A percentile compares a stretch with the other conserved stretches of the same genome.
These are phyloP conservation scores for Monilinia aucupariae DNA, from an alignment of 2,329 filamentous ascomycete genomes.

Conservation along the genomic window DNA sequence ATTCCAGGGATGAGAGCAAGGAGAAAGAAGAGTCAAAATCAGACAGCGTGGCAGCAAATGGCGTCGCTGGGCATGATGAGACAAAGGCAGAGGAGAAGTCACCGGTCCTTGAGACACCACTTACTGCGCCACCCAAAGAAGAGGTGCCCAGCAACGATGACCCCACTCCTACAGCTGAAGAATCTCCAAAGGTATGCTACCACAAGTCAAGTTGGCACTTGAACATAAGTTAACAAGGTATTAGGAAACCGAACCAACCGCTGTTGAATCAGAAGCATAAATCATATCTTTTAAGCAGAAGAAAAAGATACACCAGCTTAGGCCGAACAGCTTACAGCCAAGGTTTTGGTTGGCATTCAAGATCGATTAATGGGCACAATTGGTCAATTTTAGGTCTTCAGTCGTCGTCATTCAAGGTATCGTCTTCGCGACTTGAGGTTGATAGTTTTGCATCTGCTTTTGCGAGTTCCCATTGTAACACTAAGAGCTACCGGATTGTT, in stretches of 20 bases:
- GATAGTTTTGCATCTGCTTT: constrained; percentile 23
- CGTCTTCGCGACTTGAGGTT: constrained; percentile 7
- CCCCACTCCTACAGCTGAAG: constrained; percentile 19
- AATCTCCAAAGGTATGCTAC: constrained; percentile 24
- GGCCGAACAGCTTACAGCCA: constrained; percentile 1
- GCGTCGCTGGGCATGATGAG: constrained; percentile 33
- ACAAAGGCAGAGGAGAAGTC: constrained; percentile 39
- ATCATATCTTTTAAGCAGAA: not conserved
- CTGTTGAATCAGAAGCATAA: constrained; percentile 22
- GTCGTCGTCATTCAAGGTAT: constrained; percentile 7
- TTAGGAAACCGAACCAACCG: constrained; percentile 23
- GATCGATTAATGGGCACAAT: constrained; percentile 14
- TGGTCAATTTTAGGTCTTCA: constrained; percentile 2
- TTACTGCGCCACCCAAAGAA: constrained; percentile 26
- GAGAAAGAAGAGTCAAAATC: constrained; percentile 30
- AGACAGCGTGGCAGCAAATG: constrained; percentile 31
- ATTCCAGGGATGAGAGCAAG: constrained; percentile 39
- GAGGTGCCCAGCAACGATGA: constrained; percentile 32
- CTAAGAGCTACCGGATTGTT: constrained; percentile 29
- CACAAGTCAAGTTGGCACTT: not conserved
- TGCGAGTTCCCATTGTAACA: constrained; percentile 33
- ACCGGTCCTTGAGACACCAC: constrained; percentile 35
- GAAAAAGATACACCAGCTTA: constrained; percentile 4
- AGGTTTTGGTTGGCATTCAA: not conserved
- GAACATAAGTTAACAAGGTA: constrained; percentile 16